Evolutionary conservation across 768 basidiomycete genomes (phyloP).

Genomic region (Suillus variegatus): DNA sequence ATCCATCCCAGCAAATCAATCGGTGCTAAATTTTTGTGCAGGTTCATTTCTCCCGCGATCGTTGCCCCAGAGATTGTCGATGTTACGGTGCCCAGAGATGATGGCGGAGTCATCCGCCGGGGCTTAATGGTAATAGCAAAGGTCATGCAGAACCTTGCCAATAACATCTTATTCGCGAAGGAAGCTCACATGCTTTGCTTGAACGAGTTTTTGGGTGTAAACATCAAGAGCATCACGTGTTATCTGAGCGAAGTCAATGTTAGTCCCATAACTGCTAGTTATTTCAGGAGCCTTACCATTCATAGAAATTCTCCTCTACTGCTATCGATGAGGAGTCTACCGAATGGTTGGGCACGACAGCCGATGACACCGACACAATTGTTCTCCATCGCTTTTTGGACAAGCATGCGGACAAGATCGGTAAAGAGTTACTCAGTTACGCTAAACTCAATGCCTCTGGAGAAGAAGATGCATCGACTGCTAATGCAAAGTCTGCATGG

Average conservation of each 20-base stretch:
- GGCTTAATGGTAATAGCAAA: conserved; percentile 88
- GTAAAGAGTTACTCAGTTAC: conserved; percentile 80
- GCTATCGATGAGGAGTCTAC: conserved; percentile 62
- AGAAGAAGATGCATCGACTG: conserved; percentile 54
- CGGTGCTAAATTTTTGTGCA: conserved; percentile 28
- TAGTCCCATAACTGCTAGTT: conserved; percentile 20
- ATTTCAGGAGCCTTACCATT: background rate
- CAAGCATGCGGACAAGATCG: conserved; percentile 84
- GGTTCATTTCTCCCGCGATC: conserved; percentile 90
- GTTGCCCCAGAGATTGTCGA: conserved; percentile 86
- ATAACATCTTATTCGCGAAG: conserved; percentile 92
- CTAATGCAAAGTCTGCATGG: conserved; percentile 81
- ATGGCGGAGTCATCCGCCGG: conserved; percentile 58
- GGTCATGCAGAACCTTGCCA: conserved; percentile 90
- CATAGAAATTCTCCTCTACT: conserved; percentile 44
- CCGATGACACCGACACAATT: conserved; percentile 82
- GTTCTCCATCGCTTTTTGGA: conserved; percentile 84
- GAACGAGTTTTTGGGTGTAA: conserved; percentile 71
- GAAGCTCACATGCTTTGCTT: conserved; percentile 83
- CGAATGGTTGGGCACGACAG: conserved; percentile 73
- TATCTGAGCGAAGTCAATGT: conserved; percentile 80
- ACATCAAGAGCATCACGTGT: conserved; percentile 71
- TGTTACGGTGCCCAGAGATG: conserved; percentile 71
- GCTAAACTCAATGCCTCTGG: conserved; percentile 48
- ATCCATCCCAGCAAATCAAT: conserved; percentile 4